Evolutionary conservation across 805 yeast genomes (phyloP).

Genomic region (Kuraishia borneana): DNA sequence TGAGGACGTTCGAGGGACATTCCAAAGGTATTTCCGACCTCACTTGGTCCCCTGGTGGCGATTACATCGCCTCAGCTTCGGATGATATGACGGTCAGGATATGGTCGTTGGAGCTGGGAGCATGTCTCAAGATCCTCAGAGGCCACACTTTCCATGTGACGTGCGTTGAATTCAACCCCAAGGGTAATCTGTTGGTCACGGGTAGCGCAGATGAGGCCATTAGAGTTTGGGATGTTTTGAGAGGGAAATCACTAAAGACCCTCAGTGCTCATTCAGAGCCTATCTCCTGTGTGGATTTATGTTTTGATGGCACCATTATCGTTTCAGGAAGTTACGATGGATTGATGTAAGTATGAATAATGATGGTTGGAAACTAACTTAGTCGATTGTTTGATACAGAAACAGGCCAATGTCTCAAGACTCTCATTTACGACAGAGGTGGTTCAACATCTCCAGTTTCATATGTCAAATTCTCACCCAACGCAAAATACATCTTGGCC

Average conservation of each 20-base stretch:
- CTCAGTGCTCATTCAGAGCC: conserved; percentile 92
- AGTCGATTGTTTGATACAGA: conserved; percentile 55
- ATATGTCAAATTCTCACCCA: conserved; percentile 63
- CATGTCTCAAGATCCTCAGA: conserved; percentile 37
- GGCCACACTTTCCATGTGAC: conserved; percentile 86
- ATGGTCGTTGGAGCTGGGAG: conserved; percentile 48
- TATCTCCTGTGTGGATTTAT: conserved; percentile 61
- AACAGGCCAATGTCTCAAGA: conserved; percentile 86
- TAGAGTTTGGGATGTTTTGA: conserved; percentile 75
- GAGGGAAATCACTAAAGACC: conserved; percentile 63
- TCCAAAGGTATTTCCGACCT: conserved; percentile 62
- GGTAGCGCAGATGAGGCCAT: conserved; percentile 90
- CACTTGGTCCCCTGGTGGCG: conserved; percentile 66
- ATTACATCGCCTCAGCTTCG: conserved; percentile 69
- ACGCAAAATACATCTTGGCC: conserved; percentile 68
- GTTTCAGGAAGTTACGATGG: conserved; percentile 90
- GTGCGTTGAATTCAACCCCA: conserved; percentile 53
- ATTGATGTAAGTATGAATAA: conserved; percentile 29
- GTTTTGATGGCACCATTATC: conserved; percentile 71
- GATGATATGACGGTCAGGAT: conserved; percentile 76
- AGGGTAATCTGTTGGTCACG: conserved; percentile 69
- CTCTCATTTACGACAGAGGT: conserved; percentile 70
- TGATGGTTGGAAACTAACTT: neutral
- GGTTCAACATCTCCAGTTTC: conserved; percentile 71
- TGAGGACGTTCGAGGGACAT: conserved; percentile 42